Evolutionary conservation across 1,284 basidiomycete species (phyloP).

Genomic region (Xanthoconium separans): DNA sequence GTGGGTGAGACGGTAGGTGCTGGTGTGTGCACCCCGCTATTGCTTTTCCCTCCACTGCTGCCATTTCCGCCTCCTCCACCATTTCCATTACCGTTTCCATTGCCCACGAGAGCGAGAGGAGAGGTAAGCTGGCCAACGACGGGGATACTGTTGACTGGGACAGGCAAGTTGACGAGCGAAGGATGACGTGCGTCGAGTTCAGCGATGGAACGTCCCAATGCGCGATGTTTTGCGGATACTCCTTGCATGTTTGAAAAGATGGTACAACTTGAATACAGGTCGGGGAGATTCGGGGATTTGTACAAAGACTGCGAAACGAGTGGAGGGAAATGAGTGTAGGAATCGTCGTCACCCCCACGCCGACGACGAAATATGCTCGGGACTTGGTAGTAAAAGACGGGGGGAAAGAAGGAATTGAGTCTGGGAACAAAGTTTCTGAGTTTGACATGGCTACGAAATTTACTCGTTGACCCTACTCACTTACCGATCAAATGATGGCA

Average conservation of each 20-base stretch:
- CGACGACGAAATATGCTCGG: constrained; percentile 5
- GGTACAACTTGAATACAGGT: constrained; percentile 5
- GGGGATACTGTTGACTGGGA: constrained; percentile 35
- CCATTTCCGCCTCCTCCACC: not conserved
- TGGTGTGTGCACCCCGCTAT: constrained; percentile 9
- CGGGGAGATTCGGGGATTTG: not conserved
- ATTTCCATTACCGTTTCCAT: constrained; percentile 3
- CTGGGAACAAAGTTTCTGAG: constrained; percentile 7
- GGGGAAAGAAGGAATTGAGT: constrained; percentile 10
- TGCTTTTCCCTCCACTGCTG: not conserved
- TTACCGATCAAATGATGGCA: not conserved
- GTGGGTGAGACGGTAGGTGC: not conserved
- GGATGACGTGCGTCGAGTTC: constrained; percentile 39
- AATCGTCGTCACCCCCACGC: constrained; percentile 11
- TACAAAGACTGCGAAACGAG: constrained; percentile 14
- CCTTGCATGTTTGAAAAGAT: constrained; percentile 16
- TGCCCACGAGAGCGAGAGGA: constrained; percentile 31
- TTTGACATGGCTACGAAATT: constrained; percentile 25
- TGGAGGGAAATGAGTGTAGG: constrained; percentile 23
- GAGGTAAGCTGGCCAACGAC: constrained; percentile 39
- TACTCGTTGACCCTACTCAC: not conserved
- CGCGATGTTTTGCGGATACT: constrained; percentile 10
- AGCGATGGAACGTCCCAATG: constrained; percentile 7
- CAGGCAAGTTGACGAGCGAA: constrained; percentile 39
- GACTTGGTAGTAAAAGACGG: constrained; percentile 6